Evolutionary conservation across 179 eudicot species (phyloP), one percentile per base, ranked within the genome.

Genomic region (Beta macrorhiza): DNA sequence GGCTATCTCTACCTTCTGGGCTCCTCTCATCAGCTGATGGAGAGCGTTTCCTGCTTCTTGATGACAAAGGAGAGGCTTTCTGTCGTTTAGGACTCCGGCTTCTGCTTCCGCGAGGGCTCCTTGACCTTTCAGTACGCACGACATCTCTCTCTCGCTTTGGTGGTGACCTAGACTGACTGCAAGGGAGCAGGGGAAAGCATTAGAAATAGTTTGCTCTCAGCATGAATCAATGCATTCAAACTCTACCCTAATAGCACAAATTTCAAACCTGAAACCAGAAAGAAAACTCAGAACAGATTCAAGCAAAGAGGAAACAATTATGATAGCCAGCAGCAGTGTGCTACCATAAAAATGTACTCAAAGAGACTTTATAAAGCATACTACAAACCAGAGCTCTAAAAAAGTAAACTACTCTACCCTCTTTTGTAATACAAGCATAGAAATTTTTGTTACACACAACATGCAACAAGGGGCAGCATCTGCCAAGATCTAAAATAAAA

Each of bases 151-250:
- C 98, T 77, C 90, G 91, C 86, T 79, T 90, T 20, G 82, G 84
- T 20, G 99, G 98, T 22, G 99, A 90, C 75, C 98, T 86, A n/a
- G 99, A 96, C 81, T 84, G 96, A 84, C 98, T 96, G 90, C 82
- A 70, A 15, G 49, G 65, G 42, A 75, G 74, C 20, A 72, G 19
- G 49, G 17, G 69, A 56, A 56, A 67, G 29, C 32, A 20, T 32
- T 42, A 16, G 13, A 22, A 29, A 5, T 37, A 68, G 75, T 25
- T 16, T 7, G 15, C 10, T 29, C 7, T 13, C 58, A 2, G 63
- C 59, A 44, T 10, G 44, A 44, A 70, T 16, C 71, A 61, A 25
- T 12, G 42, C 42, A 37, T 37, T 37, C 42, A 37, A 37, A 37
- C 42, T 37, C 42, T 4, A 15, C 25, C 80, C 4, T 42, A 58